Conservation (phyloP, 345 rosid genomes). For the Adansonia digitata region DNA sequence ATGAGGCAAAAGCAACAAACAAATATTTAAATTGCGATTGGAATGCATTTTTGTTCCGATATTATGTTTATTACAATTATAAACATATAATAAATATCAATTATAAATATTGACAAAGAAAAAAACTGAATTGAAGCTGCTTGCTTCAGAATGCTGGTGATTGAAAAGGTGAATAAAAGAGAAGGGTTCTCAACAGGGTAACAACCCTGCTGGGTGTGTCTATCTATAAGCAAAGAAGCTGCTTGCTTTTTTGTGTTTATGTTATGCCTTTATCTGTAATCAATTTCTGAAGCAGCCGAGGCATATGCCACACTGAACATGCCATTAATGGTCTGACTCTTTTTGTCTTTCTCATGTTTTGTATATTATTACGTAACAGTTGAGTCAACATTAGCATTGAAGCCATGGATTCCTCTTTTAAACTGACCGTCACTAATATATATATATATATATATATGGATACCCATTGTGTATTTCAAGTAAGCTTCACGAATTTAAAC, state of each 20-base stretch:
- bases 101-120: no score
- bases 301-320: slow-evolving; percentile 38
- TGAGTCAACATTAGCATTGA: slow-evolving; percentile 41
- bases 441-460: slow-evolving; percentile 7
- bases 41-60: no score
- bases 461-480: background rate
- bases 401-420: slow-evolving; percentile 20
- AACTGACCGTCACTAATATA: background rate
- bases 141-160: no score
- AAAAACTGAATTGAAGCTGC: no score
- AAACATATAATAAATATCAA: no score
- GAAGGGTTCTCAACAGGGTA: slow-evolving; percentile 20
- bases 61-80: no score
- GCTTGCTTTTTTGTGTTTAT: background rate
- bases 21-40: no score
- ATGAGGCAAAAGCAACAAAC: background rate
- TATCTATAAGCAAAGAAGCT: background rate
- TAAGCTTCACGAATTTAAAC: background rate
- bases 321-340: slow-evolving; percentile 35
- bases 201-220: slow-evolving; percentile 13
- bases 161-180: background rate
- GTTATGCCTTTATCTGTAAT: slow-evolving; percentile 27
- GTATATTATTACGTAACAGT: slow-evolving; percentile 15
- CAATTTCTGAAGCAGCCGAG: slow-evolving; percentile 46
- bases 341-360: background rate